Percentiles rank a stretch among this genome's conserved stretches.
Evolutionary conservation across 495 filamentous ascomycete genomes (phyloP).

Genomic region (Aspergillus indologenus): DNA sequence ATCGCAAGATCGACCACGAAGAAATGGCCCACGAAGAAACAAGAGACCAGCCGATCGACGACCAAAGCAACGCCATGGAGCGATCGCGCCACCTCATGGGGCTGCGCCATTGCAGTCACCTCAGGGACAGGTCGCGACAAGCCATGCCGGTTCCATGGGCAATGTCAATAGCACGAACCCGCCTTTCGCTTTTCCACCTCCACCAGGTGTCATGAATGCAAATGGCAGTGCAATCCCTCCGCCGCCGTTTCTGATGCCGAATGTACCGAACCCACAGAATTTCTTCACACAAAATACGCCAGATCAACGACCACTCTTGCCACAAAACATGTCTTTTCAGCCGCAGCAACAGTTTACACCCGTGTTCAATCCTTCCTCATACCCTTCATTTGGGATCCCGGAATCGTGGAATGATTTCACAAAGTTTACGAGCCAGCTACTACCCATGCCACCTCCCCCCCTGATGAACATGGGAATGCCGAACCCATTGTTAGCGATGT

Average conservation of each 20-base stretch:
- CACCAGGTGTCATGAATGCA: background rate
- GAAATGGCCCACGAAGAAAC: background rate
- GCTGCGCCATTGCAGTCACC: background rate
- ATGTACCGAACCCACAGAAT: background rate
- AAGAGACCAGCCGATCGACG: background rate
- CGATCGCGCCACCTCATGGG: background rate
- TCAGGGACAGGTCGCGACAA: background rate
- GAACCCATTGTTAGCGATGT: conserved; percentile 4
- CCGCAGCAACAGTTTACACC: conserved; percentile 8
- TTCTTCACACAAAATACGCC: conserved; percentile 6
- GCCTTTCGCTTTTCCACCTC: conserved; percentile 2
- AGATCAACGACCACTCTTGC: conserved; percentile 4
- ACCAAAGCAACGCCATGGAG: background rate
- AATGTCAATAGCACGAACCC: background rate
- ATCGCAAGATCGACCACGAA: background rate
- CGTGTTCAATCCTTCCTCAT: conserved; percentile 7
- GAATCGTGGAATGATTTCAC: conserved; percentile 17
- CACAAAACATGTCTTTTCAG: background rate
- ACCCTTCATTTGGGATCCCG: conserved; percentile 18
- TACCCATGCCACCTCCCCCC: conserved; percentile 11
- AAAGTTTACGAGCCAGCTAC: conserved; percentile 7
- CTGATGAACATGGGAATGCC: conserved; percentile 13
- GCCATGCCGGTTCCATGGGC: background rate
- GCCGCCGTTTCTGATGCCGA: conserved; percentile 1
- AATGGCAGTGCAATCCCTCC: conserved; percentile 4